Percentiles rank a stretch among this genome's conserved stretches.
phyloP scores from a whole-genome alignment of 805 yeast species.

The Spathaspora girioi region DNA sequence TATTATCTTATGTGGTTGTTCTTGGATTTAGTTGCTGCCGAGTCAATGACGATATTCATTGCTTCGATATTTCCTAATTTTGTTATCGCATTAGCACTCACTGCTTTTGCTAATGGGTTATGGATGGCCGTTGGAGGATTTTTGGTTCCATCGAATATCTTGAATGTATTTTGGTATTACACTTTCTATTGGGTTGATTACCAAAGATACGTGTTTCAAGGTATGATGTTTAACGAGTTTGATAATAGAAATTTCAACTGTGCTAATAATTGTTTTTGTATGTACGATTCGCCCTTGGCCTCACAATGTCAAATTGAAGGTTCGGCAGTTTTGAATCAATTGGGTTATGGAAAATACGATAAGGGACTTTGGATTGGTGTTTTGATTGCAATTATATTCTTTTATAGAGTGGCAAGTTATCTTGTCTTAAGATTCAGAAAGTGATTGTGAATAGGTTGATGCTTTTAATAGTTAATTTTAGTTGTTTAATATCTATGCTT shows the following conservation, averaged over 20 bases:
- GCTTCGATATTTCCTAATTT: slow-evolving; percentile 31
- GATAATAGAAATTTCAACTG: slow-evolving; percentile 22
- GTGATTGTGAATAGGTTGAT: no score
- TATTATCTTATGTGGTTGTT: slow-evolving; percentile 35
- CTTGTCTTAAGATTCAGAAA: slow-evolving; percentile 12
- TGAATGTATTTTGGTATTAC: slow-evolving; percentile 37
- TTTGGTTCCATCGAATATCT: slow-evolving; percentile 27
- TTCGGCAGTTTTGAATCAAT: slow-evolving; percentile 23
- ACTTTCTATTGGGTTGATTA: slow-evolving; percentile 39
- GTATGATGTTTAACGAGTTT: slow-evolving; percentile 42
- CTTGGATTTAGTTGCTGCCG: slow-evolving; percentile 38
- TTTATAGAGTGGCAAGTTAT: slow-evolving; percentile 24
- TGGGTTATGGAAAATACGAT: slow-evolving; percentile 25
- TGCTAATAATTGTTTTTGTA: slow-evolving; percentile 32
- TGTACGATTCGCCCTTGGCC: slow-evolving; percentile 24
- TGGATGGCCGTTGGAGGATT: slow-evolving; percentile 45
- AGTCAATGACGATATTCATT: slow-evolving; percentile 34
- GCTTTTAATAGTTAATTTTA: neutral
- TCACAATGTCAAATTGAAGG: slow-evolving; percentile 30
- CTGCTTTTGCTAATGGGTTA: slow-evolving; percentile 40
- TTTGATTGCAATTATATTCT: slow-evolving; percentile 25
- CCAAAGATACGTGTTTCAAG: slow-evolving; percentile 41
- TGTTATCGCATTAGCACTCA: slow-evolving; percentile 35
- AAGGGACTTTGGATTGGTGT: slow-evolving; percentile 35
- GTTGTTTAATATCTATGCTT: neutral